Evolutionary conservation across 257 asterid genomes (phyloP), one percentile per base, ranked within the genome.

Genomic region (Pogostemon cablin): DNA sequence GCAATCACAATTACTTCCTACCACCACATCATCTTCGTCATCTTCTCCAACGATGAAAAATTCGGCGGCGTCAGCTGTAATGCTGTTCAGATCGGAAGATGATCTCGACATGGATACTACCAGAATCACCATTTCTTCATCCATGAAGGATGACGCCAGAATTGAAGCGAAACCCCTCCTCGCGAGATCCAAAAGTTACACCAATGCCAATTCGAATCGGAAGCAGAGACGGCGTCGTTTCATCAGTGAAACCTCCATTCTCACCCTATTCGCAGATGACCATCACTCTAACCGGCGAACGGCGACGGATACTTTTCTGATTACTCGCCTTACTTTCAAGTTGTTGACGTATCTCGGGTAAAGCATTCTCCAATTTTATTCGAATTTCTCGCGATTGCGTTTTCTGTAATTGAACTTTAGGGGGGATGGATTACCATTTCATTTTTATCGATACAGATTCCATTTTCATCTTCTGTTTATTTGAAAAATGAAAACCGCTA

Each of bases 261-360:
- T 76, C 11, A 56, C 80, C 62, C 59, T 69, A 32, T 75, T 83
- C 35, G n/a, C 69, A 44, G 86, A 55, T 62, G 72, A 52, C 67
- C 67, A 72, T 53, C 77, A 79, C 9, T 9, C 75, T 47, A 4
- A 75, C 89, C 75, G 76, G 34, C 85, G 75, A 63, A 71, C 82
- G 69, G 85, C 87, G 9, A 77, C 88, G 17, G 92, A 86, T 56
- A 88, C 95, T 38, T 84, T 77, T 58, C 57, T 80, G 75, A 71
- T 84, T 63, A 85, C 96, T 40, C 83, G 91, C 43, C 88, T 86
- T 37, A 78, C 75, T 80, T 82, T 84, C 72, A 83, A 72, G 76
- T 75, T 91, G 62, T 46, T 87, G 86, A 63, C 82, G 38, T 89
- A 79, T 82, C 91, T 88, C 40, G 96, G 97, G 97, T 90, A 81